Base-by-base conservation (phyloP, 2,329 filamentous ascomycete species). In the Clarireedia homoeocarpa region DNA sequence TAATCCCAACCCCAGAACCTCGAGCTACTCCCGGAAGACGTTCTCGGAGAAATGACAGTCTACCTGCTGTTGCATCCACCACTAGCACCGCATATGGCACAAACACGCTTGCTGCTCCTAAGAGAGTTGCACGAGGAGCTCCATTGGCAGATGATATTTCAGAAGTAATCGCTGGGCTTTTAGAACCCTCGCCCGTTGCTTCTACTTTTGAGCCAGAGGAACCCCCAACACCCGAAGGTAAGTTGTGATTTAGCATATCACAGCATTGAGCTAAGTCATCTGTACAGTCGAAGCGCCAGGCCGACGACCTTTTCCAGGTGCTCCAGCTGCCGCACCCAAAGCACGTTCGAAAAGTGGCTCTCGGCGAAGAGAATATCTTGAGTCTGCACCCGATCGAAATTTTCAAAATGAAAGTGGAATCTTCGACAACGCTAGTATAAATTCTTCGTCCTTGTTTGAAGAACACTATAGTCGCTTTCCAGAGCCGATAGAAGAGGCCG, bases 361-460 rank as follows among this genome's bases (percentile, higher is more conserved):
- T 36, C 53, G 38, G 44, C 46, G 53, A 44, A 26, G 7, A 36
- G 34, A 36, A 17, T n/a, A n/a, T 17, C 27, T 42, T 20, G n/a
- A 17, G 7, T 23, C 34, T 40, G 5, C 49, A 47, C 17, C 42
- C 1, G 53, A 66, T 15, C 51, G 55, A 34, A 72, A 69, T 56
- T 75, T 71, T 59, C 62, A 57, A 10, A 64, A 68, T 10, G 73
- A 75, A 53, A 71, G 67, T 49, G 58, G 57, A 17, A 47, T 75
- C 5, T 75, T 69, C 58, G 52, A 60, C 2, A 58, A 68, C 34
- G 70, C 72, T 27, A 61, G 60, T n/a, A 55, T 76, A 26, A 62
- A 53, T 58, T 65, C 55, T 58, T 69, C 49, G 63, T 53, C 53
- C 10, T 48, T 48, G 30, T 27, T 48, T 14, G 44, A 54, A n/a